phyloP scores from a whole-genome alignment of 148 eudicot species.

The Fagopyrum homotropicum region DNA sequence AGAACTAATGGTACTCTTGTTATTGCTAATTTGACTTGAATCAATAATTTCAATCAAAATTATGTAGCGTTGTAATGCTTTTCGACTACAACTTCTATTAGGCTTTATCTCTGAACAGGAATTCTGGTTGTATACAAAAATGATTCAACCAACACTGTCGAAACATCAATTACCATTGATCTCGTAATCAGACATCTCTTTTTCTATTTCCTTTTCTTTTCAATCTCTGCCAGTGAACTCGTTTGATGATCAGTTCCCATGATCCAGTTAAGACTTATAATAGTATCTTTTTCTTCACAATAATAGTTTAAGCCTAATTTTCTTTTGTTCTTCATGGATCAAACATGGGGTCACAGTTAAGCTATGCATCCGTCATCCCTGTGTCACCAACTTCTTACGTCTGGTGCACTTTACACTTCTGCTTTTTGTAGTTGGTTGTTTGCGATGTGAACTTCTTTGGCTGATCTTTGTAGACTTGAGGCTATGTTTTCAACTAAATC shows the following conservation, averaged over 20 bases:
- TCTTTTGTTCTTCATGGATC: not conserved
- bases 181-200: not conserved
- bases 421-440: not conserved
- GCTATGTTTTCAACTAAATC: slow-evolving; percentile 8
- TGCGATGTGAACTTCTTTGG: not conserved
- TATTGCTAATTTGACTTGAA: not conserved
- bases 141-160: not conserved
- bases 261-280: not conserved
- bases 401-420: not conserved
- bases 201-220: not conserved
- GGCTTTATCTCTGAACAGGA: not conserved
- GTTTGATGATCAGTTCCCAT: not conserved
- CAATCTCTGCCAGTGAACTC: not conserved
- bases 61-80: not conserved
- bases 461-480: not conserved
- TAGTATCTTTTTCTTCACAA: not conserved
- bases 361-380: not conserved
- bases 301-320: not conserved
- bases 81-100: not conserved
- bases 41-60: not conserved
- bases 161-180: not conserved
- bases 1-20: slow-evolving; percentile 51
- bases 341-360: not conserved
- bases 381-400: not conserved
- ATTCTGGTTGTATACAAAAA: not conserved